These are phyloP conservation scores for Blastocystis sp. DNA, from an alignment of 352 stramenopile species.

Conservation along the genomic window DNA sequence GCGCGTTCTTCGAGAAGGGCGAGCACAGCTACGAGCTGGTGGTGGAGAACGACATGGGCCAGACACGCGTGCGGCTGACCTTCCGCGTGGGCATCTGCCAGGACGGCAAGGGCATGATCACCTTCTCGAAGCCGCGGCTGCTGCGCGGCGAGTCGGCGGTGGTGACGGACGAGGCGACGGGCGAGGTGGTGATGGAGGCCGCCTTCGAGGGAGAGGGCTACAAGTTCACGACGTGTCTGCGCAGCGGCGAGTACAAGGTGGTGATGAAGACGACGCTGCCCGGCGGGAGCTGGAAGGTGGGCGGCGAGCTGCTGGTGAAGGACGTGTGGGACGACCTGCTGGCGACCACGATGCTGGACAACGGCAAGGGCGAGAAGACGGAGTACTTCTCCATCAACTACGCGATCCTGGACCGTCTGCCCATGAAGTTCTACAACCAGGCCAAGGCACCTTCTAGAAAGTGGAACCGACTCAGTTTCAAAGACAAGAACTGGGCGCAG, in stretches of 20 bases:
- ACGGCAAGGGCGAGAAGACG: too few relatives aligned
- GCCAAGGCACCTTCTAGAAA: background rate
- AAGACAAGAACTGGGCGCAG: background rate
- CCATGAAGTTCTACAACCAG: constrained; percentile 4
- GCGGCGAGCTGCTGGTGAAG: background rate
- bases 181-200: background rate
- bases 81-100: constrained; percentile 12
- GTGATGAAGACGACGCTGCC: background rate
- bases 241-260: background rate
- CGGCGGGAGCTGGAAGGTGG: background rate
- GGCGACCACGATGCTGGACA: background rate
- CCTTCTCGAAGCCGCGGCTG: background rate
- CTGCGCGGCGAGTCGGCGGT: background rate
- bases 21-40: background rate
- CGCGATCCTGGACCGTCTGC: background rate
- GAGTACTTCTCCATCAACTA: constrained; percentile 8
- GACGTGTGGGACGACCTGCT: background rate
- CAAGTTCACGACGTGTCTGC: background rate
- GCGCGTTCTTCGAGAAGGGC: background rate
- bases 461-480: constrained; percentile 22
- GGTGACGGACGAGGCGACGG: background rate
- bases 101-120: background rate
- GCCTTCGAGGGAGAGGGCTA: background rate
- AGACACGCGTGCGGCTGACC: background rate
- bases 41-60: background rate